Evolutionary conservation across 2,329 filamentous ascomycete genomes (phyloP).

Genomic region (Monosporascus sp.): DNA sequence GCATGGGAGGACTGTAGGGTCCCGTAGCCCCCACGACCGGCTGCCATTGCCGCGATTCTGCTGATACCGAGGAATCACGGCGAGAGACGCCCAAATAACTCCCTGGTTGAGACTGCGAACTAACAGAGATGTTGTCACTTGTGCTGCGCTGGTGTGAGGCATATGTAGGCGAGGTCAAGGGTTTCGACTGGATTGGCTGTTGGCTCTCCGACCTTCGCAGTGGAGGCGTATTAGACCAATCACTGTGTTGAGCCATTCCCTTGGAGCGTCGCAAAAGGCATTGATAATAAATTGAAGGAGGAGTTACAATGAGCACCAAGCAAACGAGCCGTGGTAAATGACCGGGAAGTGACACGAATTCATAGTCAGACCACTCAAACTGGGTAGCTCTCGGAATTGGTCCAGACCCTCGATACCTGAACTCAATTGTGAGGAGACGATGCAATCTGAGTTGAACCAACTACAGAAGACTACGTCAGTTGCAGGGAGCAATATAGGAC

Average conservation of each 20-base stretch:
- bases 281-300: background rate
- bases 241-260: background rate
- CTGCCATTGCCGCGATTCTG: constrained; percentile 9
- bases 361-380: too few relatives aligned
- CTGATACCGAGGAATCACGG: constrained; percentile 3
- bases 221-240: background rate
- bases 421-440: background rate
- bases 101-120: constrained; percentile 6
- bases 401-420: background rate
- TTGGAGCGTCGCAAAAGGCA: background rate
- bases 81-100: background rate
- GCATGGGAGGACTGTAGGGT: background rate
- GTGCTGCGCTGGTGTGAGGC: constrained; percentile 3
- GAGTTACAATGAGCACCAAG: background rate
- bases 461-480: background rate
- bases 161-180: constrained; percentile 1
- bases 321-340: background rate
- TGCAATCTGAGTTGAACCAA: background rate
- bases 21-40: constrained; percentile 2
- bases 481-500: background rate
- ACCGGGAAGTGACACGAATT: too few relatives aligned
- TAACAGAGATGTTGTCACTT: constrained; percentile 10
- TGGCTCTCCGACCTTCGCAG: background rate
- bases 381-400: background rate
- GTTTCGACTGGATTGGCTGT: constrained; percentile 1